phyloP scores from a whole-genome alignment of 2,329 filamentous ascomycete genomes.

The Onygenales sp. region DNA sequence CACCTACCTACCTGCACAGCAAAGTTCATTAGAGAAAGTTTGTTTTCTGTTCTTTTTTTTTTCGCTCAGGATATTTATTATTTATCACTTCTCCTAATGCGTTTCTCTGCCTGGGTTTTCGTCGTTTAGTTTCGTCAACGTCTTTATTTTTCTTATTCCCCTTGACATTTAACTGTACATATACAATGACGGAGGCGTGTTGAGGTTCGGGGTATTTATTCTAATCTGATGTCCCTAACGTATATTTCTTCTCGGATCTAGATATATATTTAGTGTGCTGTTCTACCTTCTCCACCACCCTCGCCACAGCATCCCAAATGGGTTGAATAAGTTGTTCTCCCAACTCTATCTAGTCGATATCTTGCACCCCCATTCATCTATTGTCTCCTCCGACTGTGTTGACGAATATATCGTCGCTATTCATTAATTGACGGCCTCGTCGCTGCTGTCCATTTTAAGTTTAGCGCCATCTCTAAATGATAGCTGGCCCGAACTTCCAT shows the following conservation, averaged over 20 bases:
- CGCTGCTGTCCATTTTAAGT: neutral
- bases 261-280: too few species aligned
- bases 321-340: too few species aligned
- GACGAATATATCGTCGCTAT: too few species aligned
- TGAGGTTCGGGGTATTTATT: slow-evolving; percentile 1
- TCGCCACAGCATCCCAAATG: too few species aligned
- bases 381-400: too few species aligned
- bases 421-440: too few species aligned
- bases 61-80: slow-evolving; percentile 10
- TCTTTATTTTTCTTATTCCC: neutral
- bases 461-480: neutral
- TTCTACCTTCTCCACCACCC: too few species aligned
- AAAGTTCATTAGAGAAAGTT: neutral
- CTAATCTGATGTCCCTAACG: neutral
- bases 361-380: too few species aligned
- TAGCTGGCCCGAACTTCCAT: neutral
- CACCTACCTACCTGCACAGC: slow-evolving; percentile 10
- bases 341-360: too few species aligned
- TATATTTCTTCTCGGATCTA: neutral
- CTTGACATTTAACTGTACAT: slow-evolving; percentile 2
- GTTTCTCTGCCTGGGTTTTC: slow-evolving; percentile 7
- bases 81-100: slow-evolving; percentile 8
- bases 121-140: neutral
- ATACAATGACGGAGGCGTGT: neutral
- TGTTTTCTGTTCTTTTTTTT: neutral